Base-by-base conservation (phyloP, 345 rosid genomes). In the Lepidium africanum region DNA sequence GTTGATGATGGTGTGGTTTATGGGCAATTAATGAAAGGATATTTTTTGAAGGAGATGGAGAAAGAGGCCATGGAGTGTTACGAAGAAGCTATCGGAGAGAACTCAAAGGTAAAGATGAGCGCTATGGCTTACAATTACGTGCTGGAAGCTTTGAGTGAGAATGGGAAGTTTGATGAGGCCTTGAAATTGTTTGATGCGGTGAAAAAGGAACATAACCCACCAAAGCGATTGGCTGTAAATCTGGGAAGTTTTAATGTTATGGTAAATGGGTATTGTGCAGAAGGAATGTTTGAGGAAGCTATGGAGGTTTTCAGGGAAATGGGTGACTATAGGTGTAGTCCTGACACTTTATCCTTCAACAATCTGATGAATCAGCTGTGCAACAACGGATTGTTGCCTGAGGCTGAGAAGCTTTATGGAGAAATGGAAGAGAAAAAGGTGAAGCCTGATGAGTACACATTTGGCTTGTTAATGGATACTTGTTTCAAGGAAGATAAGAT, bases 211-310 rank as follows among this genome's bases (percentile, higher is more conserved):
- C 97, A 90, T 69, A 78, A 65, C 41, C 97, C 96, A 0, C 98
- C 97, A 16, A 83, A 59, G 78, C 46, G 9, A 25, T 72, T 90
- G 79, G 73, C 82, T 2, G 79, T 90, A 59, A 87, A 93, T 77
- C 76, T 90, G 78, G 98, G 97, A 11, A 90, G 86, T 69, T 90
- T 88, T 77, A 93, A 93, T 76, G 97, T 88, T 33, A 82, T 88
- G 82, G 88, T 72, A 3, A 88, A 87, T 80, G 97, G 98, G 13
- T 87, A 82, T 69, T 90, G 91, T 14, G 79, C 70, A 1, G 80
- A 85, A 59, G 83, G 81, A 27, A 84, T 70, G 78, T 93, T 87
- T 66, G 77, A 53, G 42, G 94, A 90, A 21, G 94, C 96, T 2
- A 56, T 90, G 53, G 83, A 84, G 35, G 83, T 81, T 72, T 93